These are phyloP conservation scores for Ophiocordyceps camponoti-saundersi DNA, from an alignment of 2,329 filamentous ascomycete species.

Conservation along the genomic window DNA sequence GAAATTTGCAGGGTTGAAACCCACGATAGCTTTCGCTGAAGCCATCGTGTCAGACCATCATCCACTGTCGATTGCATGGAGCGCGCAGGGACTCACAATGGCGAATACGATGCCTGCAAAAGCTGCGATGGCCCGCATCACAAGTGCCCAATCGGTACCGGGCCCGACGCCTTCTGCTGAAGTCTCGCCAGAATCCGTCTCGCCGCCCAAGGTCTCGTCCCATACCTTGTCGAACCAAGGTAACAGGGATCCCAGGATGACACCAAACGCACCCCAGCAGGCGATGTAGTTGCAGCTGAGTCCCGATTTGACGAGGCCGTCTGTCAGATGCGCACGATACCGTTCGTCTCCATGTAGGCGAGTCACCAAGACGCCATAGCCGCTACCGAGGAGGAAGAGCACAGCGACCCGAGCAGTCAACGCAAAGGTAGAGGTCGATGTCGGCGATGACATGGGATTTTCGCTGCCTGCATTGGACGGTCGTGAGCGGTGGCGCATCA, in stretches of 20 bases:
- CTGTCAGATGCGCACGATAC: slow-evolving; percentile 41
- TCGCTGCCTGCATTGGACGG: slow-evolving; percentile 18
- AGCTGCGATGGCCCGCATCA: slow-evolving; percentile 39
- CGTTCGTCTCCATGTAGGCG: slow-evolving; percentile 57
- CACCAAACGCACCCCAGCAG: slow-evolving; percentile 69
- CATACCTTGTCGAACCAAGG: slow-evolving; percentile 73
- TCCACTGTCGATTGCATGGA: neutral
- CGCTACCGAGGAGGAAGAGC: slow-evolving; percentile 63
- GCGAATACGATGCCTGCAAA: slow-evolving; percentile 46
- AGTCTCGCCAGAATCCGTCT: slow-evolving; percentile 11
- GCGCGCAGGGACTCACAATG: slow-evolving; percentile 46
- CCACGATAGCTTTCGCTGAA: slow-evolving; percentile 76
- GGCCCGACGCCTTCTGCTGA: slow-evolving; percentile 16
- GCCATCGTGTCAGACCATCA: neutral
- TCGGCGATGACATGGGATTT: slow-evolving; percentile 5
- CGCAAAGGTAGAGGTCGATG: slow-evolving; percentile 39
- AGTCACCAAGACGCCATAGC: slow-evolving; percentile 68
- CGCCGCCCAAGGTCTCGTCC: slow-evolving; percentile 33
- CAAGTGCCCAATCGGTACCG: slow-evolving; percentile 55
- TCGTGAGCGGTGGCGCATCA: slow-evolving; percentile 23
- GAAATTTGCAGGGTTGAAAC: slow-evolving; percentile 88
- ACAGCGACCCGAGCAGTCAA: slow-evolving; percentile 25
- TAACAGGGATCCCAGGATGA: slow-evolving; percentile 60
- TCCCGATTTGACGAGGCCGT: slow-evolving; percentile 21
- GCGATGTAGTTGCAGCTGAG: slow-evolving; percentile 50